Evolutionary conservation across 768 basidiomycete species (phyloP).

Genomic region (Wakefieldia striispora): DNA sequence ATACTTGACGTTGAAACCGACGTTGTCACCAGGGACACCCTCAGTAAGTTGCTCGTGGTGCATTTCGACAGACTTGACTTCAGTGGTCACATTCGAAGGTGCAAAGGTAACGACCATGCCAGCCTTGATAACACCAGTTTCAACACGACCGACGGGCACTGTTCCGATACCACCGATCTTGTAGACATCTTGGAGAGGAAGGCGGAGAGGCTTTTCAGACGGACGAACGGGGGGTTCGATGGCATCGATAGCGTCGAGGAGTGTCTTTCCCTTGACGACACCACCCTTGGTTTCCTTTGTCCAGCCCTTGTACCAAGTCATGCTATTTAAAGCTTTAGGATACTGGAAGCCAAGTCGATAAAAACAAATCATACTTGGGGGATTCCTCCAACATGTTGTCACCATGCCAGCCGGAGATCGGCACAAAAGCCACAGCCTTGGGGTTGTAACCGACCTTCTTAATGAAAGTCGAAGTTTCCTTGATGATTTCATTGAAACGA

Average conservation of each 20-base stretch:
- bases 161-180: constrained; percentile 99
- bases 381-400: constrained; percentile 99
- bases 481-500: constrained; percentile 99
- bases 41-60: constrained; percentile 96
- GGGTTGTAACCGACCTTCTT: constrained; percentile 99
- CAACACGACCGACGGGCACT: constrained; percentile 99
- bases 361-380: constrained; percentile 59
- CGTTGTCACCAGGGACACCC: constrained; percentile 98
- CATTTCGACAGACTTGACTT: constrained; percentile 99
- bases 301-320: constrained; percentile 99
- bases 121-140: constrained; percentile 99
- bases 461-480: constrained; percentile 97
- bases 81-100: constrained; percentile 97
- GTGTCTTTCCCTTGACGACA: constrained; percentile 95
- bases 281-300: constrained; percentile 93
- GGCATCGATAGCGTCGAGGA: constrained; percentile 99
- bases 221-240: constrained; percentile 97
- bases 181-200: constrained; percentile 99
- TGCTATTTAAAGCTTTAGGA: constrained; percentile 49
- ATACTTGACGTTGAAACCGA: constrained; percentile 98
- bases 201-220: constrained; percentile 99
- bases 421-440: constrained; percentile 96
- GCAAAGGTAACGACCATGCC: constrained; percentile 99
- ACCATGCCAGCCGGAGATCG: constrained; percentile 99
- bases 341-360: background rate